Evolutionary conservation across 164 flowering plant species (phyloP).

Genomic region (Berberis vulgaris): DNA sequence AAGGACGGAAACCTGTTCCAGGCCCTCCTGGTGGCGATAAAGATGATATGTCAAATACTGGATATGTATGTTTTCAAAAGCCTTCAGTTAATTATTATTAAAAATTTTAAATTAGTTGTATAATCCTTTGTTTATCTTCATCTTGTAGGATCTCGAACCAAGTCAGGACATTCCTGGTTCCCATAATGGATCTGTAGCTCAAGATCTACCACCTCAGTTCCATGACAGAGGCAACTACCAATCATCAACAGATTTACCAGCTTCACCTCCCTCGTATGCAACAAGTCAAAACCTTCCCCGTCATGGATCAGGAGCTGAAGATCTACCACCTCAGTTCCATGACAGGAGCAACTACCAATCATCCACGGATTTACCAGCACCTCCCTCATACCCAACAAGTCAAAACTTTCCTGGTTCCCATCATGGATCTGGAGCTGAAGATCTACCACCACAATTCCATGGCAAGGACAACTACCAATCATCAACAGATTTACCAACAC

Average conservation of each 20-base stretch:
- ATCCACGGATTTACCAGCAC: too few species aligned
- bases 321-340: too few species aligned
- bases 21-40: slow-evolving; percentile 82
- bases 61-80: slow-evolving; percentile 39
- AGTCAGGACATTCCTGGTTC: slow-evolving; percentile 20
- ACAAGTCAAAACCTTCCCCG: too few species aligned
- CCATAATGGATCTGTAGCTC: background rate
- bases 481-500: slow-evolving; percentile 3
- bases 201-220: too few species aligned
- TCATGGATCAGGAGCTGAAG: too few species aligned
- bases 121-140: background rate
- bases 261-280: too few species aligned
- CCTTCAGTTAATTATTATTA: too few species aligned
- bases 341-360: too few species aligned
- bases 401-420: background rate
- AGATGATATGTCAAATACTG: slow-evolving; percentile 30
- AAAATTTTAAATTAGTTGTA: background rate
- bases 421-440: slow-evolving; percentile 32
- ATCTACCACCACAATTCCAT: slow-evolving; percentile 23
- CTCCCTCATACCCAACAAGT: too few species aligned
- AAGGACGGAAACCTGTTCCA: slow-evolving; percentile 84
- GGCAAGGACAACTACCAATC: slow-evolving; percentile 21
- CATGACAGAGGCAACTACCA: too few species aligned
- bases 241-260: too few species aligned
- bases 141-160: slow-evolving; percentile 50